Evolutionary conservation across 2,329 filamentous ascomycete genomes (phyloP), one percentile per base, ranked within the genome.

Genomic region (Pseudogymnoascus sp.): DNA sequence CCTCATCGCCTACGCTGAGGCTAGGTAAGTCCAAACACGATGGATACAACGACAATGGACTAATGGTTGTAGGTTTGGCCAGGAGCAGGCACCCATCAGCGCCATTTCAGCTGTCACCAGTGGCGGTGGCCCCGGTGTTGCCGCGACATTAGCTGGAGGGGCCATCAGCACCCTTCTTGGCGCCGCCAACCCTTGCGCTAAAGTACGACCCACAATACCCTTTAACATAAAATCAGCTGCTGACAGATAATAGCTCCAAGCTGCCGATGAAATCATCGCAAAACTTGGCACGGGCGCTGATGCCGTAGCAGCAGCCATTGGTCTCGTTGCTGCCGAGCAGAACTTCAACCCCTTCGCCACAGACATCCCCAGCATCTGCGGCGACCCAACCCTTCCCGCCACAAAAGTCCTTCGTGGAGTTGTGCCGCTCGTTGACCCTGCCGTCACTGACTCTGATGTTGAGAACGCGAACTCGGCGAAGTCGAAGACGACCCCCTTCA

Each of bases 261-360:
- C 85, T 53, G 87, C 85, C 66, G 87, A 89, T 71, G 72, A 85
- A 69, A 87, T 90, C 71, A 79, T 89, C 65, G 70, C 79, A 7
- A 75, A 83, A 61, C 84, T 89, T 35, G 87, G 87, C 61, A 81
- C 76, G 53, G 83, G 84, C 68, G 75, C 79, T n/a, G 76, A 80
- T 65, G 85, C 86, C 67, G 78, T 89, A 64, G 78, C 81, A 12
- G 87, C 84, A 19, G 87, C 87, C 16, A 81, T 81, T 64, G 82
- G 81, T 14, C 79, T 89, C 38, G 86, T 89, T 12, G 81, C 83
- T 26, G 86, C 87, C 3, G 87, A 89, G 78, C 86, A 88, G 75
- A 89, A 90, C 81, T 88, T 88, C 78, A 89, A 89, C 78, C 85
- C 85, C 61, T 89, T 85, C 67, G 82, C 75, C 63, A 81, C 82